Conservation (phyloP, 208 protist species). For the Crithidia brevicula region DNA sequence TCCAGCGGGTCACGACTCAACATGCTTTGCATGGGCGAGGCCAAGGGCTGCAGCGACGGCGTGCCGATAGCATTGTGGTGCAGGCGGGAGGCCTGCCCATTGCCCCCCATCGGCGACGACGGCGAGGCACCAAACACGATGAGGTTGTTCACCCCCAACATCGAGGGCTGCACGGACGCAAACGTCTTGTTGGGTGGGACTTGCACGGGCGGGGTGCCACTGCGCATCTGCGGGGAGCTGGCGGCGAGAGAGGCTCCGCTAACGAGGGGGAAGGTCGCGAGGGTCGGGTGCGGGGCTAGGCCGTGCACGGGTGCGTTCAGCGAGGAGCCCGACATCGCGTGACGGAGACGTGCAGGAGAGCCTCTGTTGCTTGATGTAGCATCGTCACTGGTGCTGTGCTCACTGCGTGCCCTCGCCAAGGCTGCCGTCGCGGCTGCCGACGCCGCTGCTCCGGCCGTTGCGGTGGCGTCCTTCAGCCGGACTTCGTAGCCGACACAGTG, state of each 20-base stretch:
- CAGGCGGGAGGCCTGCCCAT: not conserved
- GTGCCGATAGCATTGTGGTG: not conserved
- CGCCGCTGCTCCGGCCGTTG: not conserved
- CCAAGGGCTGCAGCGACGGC: not conserved
- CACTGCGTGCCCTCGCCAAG: not conserved
- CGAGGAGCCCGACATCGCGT: not conserved
- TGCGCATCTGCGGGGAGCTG: slow-evolving; percentile 6
- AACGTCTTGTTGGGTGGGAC: not conserved
- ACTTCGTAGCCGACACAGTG: slow-evolving; percentile 67
- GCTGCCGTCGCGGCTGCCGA: slow-evolving; percentile 1
- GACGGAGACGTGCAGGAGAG: not conserved
- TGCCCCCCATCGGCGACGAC: slow-evolving; percentile 6
- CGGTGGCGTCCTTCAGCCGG: slow-evolving; percentile 31
- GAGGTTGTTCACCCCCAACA: slow-evolving; percentile 13
- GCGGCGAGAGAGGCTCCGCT: not conserved
- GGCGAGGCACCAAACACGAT: slow-evolving; percentile 6
- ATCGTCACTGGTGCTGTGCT: slow-evolving; percentile 8
- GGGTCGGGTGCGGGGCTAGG: not conserved
- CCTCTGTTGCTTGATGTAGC: not conserved
- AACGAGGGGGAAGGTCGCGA: slow-evolving; percentile 2
- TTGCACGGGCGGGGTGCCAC: slow-evolving; percentile 1
- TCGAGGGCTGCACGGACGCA: not conserved
- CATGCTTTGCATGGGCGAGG: slow-evolving; percentile 25
- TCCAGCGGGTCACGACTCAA: slow-evolving; percentile 30
- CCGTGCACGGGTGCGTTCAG: not conserved